These are phyloP conservation scores for Rhodomyrtus tomentosa DNA, from an alignment of 345 rosid species.

Conservation along the genomic window DNA sequence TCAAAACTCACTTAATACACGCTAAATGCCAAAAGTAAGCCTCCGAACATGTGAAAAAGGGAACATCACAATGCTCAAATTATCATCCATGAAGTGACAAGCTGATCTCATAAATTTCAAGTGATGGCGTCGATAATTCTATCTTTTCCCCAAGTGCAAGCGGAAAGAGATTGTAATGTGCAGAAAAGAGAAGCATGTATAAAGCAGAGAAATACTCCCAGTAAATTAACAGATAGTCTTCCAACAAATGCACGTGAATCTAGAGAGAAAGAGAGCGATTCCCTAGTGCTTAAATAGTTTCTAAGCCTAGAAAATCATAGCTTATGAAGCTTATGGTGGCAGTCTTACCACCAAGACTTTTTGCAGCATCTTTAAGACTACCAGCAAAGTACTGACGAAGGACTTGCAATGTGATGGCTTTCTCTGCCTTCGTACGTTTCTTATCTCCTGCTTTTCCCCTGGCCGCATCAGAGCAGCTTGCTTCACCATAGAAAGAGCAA, in stretches of 20 bases:
- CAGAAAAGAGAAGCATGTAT: background rate
- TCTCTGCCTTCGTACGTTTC: constrained; percentile 59
- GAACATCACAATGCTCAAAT: background rate
- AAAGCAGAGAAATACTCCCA: background rate
- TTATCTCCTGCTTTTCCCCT: constrained; percentile 30
- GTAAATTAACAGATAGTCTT: background rate
- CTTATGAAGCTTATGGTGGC: background rate
- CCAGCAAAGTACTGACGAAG: constrained; percentile 71
- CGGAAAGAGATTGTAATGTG: background rate
- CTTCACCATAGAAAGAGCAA: constrained; percentile 25
- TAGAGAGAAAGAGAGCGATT: background rate
- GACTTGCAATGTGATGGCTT: constrained; percentile 61
- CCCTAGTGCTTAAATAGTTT: background rate
- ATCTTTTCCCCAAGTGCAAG: background rate
- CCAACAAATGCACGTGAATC: background rate
- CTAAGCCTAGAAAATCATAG: background rate
- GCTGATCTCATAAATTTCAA: background rate
- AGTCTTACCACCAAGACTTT: constrained; percentile 77
- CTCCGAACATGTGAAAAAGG: background rate
- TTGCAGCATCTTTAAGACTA: constrained; percentile 92
- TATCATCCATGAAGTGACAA: background rate
- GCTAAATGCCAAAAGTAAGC: background rate
- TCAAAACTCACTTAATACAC: background rate
- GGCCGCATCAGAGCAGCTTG: constrained; percentile 23
- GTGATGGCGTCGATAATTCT: background rate